These are phyloP conservation scores for Citrus hindsii DNA, from an alignment of 345 rosid genomes.

Conservation along the genomic window DNA sequence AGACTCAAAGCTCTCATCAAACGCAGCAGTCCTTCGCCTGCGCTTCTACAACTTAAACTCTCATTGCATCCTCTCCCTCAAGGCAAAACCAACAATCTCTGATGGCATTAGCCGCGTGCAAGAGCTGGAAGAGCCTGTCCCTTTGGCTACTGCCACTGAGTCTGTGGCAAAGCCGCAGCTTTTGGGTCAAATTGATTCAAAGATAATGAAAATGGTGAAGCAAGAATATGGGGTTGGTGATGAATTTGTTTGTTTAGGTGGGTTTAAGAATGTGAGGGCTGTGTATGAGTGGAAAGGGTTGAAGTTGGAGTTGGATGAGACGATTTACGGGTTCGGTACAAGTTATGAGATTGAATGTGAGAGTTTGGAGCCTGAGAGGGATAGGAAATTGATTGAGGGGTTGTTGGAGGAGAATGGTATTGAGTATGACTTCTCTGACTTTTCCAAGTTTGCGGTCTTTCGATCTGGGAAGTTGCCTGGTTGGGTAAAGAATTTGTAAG, in stretches of 20 bases:
- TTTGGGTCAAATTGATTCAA: conserved; percentile 23
- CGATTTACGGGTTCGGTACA: conserved; percentile 46
- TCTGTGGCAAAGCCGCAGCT: conserved; percentile 31
- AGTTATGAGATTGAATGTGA: conserved; percentile 74
- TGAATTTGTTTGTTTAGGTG: conserved; percentile 48
- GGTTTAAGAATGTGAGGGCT: conserved; percentile 58
- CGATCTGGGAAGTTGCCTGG: conserved; percentile 46
- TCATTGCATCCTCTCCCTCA: conserved; percentile 51
- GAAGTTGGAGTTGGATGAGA: conserved; percentile 67
- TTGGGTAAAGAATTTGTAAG: conserved; percentile 8
- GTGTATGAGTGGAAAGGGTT: conserved; percentile 61
- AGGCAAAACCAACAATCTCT: conserved; percentile 45
- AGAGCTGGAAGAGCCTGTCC: conserved; percentile 57
- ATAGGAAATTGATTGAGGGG: conserved; percentile 39
- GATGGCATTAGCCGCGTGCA: conserved; percentile 56
- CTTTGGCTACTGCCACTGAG: conserved; percentile 9
- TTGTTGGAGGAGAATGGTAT: conserved; percentile 50
- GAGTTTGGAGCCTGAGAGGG: conserved; percentile 53
- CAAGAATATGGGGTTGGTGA: conserved; percentile 37
- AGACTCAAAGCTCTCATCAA: conserved; percentile 33
- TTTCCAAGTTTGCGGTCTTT: conserved; percentile 59
- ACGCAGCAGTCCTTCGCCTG: conserved; percentile 52
- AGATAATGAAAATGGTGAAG: conserved; percentile 37
- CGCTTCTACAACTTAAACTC: conserved; percentile 50
- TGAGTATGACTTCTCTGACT: conserved; percentile 38